Percentiles rank a stretch among this genome's conserved stretches.
These are phyloP conservation scores for Coemansia erecta DNA, from an alignment of 192 early-diverging fungal genomes.

Conservation along the genomic window DNA sequence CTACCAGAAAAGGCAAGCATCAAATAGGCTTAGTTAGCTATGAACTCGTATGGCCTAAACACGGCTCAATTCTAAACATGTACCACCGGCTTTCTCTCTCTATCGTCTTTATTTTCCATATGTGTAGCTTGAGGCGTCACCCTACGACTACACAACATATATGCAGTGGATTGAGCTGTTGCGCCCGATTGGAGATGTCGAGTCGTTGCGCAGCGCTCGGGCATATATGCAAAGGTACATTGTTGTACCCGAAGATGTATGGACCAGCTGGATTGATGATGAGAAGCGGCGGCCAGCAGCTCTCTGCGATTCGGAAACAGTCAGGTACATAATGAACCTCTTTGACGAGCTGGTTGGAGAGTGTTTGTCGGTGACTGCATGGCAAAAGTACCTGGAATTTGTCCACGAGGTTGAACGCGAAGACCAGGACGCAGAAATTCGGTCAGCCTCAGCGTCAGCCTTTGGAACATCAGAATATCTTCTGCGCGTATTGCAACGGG, in stretches of 20 bases:
- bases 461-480: constrained; percentile 20
- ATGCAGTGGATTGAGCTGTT: constrained; percentile 38
- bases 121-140: constrained; percentile 30
- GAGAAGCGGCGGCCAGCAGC: constrained; percentile 21
- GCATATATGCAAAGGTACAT: constrained; percentile 24
- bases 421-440: background rate
- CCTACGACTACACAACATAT: constrained; percentile 39
- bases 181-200: constrained; percentile 29
- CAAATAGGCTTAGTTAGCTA: too few species aligned
- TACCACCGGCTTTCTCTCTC: too few species aligned
- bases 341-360: constrained; percentile 19
- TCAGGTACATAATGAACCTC: constrained; percentile 16
- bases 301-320: background rate
- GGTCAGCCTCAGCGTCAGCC: constrained; percentile 16
- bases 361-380: constrained; percentile 17
- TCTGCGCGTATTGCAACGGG: constrained; percentile 15
- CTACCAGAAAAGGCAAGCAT: constrained; percentile 26
- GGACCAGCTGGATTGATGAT: constrained; percentile 35
- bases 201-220: constrained; percentile 32
- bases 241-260: constrained; percentile 27
- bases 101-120: too few species aligned
- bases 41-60: too few species aligned
- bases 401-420: constrained; percentile 5
- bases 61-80: too few species aligned
- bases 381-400: constrained; percentile 42